Percentiles rank a stretch among this genome's conserved stretches.
phyloP scores from a whole-genome alignment of 345 rosid genomes.

The Eucalyptus sp. region DNA sequence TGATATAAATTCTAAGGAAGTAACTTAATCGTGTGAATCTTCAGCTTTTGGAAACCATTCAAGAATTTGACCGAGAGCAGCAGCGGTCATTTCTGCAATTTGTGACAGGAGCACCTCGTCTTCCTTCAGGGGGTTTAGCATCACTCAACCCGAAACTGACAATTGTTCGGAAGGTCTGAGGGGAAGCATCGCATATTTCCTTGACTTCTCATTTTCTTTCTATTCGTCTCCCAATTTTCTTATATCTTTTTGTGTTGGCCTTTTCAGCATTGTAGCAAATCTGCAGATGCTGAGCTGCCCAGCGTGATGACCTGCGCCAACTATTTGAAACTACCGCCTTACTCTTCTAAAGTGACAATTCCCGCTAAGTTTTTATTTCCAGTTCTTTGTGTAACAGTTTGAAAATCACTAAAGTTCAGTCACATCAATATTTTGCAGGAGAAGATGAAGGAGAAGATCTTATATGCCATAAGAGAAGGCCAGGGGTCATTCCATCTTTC shows the following conservation, averaged over 20 bases:
- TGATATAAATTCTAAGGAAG: neutral
- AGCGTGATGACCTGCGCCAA: slow-evolving; percentile 99
- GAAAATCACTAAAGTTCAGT: neutral
- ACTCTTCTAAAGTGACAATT: slow-evolving; percentile 63
- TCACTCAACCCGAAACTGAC: slow-evolving; percentile 86
- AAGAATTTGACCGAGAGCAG: slow-evolving; percentile 51
- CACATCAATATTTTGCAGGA: slow-evolving; percentile 36
- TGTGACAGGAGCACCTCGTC: slow-evolving; percentile 91
- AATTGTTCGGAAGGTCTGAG: slow-evolving; percentile 74
- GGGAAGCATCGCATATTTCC: neutral
- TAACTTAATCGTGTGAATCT: neutral
- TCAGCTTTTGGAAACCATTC: slow-evolving; percentile 74
- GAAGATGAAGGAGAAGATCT: slow-evolving; percentile 79
- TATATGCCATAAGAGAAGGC: slow-evolving; percentile 90
- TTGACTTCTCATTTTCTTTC: neutral
- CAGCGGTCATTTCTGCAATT: slow-evolving; percentile 82
- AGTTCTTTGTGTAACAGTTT: neutral
- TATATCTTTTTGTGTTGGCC: neutral
- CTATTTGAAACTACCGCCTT: slow-evolving; percentile 91
- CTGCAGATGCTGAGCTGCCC: slow-evolving; percentile 68
- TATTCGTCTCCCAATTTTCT: neutral
- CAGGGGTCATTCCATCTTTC: slow-evolving; percentile 99
- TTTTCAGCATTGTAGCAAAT: slow-evolving; percentile 58
- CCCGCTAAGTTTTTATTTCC: neutral
- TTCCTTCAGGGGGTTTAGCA: slow-evolving; percentile 91